Conservation (phyloP, 2,329 filamentous ascomycete species). For the Dactylella cylindrospora region DNA sequence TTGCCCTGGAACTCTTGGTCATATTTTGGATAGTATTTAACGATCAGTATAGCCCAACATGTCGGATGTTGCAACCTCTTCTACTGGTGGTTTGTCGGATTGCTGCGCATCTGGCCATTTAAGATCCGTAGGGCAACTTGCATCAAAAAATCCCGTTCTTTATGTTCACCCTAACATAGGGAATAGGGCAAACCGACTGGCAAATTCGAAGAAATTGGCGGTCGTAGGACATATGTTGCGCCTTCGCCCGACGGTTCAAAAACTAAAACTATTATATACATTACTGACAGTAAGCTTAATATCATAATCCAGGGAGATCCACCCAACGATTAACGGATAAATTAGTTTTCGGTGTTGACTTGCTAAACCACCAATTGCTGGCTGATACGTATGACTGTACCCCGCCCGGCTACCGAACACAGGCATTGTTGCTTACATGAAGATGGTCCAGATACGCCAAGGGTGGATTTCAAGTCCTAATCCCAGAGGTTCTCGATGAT, state of each 20-base stretch:
- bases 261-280: slow-evolving; percentile 30
- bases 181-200: slow-evolving; percentile 23
- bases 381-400: slow-evolving; percentile 26
- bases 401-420: neutral
- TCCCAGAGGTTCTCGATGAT: slow-evolving; percentile 36
- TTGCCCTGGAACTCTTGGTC: too few relatives aligned
- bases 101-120: slow-evolving; percentile 23
- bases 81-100: neutral
- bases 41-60: too few relatives aligned
- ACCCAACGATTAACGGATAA: neutral
- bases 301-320: too few relatives aligned
- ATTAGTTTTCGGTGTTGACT: slow-evolving; percentile 32
- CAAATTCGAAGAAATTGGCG: slow-evolving; percentile 29
- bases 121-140: slow-evolving; percentile 2
- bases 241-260: slow-evolving; percentile 31
- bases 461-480: slow-evolving; percentile 28
- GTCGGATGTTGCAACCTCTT: slow-evolving; percentile 1
- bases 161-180: neutral
- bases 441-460: slow-evolving; percentile 17
- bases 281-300: slow-evolving; percentile 26
- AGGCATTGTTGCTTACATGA: neutral
- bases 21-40: too few relatives aligned
- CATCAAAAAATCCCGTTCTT: neutral
- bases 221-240: slow-evolving; percentile 32
- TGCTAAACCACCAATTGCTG: slow-evolving; percentile 31